Base-by-base conservation (phyloP, 495 filamentous ascomycete species). In the Aeminium ludgeri region DNA sequence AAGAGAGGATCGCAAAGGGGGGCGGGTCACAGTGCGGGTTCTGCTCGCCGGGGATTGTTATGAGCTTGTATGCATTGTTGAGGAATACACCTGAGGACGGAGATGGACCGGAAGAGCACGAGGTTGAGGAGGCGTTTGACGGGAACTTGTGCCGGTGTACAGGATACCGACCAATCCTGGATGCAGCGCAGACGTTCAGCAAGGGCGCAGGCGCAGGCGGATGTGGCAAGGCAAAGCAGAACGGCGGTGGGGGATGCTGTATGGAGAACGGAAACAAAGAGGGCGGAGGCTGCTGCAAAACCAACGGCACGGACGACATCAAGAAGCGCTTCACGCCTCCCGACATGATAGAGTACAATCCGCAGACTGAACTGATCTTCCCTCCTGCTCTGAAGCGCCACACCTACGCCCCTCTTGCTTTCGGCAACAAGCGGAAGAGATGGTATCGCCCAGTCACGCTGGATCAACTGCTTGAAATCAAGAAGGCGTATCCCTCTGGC, bases 21-120 rank as follows among this genome's bases (percentile, higher is more conserved):
- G 73, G 68, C 58, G 72, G 71, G 5, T 71, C 67, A 43, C 73
- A 77, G 40, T 80, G 76, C 55, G 75, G 78, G 6, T 97, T 97
- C 55, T 97, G 89, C 55, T 96, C 89, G 5, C 89, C 87, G 3
- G 89, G 89, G 7, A 97, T 97, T 58, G 86, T 95, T 38, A 96
- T 97, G 89, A 85, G 80, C 53, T 60, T 87, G 20, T 87, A 87
- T 57, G 82, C 86, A 12, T 68, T 93, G 38, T 64, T 91, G 35
- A 68, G 80, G 44, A 93, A 86, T 55, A 73, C 78, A 53, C 23
- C 23, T 25, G 23, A 25, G 8, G 23, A 25, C 8, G 23, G 8
- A 25, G 61, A 65, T 18, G 67, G 57, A 40, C 81, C 76, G 33
- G 74, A 70, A 27, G 72, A 82, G 50, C 70, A 80, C 52, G 78